phyloP scores from a whole-genome alignment of 2,329 filamentous ascomycete genomes.

The Monosporascus ibericus region DNA sequence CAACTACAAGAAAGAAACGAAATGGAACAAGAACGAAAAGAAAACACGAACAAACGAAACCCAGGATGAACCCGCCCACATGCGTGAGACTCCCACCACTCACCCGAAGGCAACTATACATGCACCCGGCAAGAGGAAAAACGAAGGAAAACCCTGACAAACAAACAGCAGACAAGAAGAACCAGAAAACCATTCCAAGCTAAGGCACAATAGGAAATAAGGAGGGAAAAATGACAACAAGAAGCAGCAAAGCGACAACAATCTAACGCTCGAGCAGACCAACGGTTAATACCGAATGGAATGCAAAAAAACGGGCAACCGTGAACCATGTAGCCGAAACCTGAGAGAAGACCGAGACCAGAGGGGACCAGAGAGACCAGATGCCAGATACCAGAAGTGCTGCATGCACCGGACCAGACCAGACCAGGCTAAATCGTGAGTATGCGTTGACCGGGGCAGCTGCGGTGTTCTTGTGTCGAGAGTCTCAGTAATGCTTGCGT shows the following conservation, averaged over 20 bases:
- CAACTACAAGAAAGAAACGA: not conserved
- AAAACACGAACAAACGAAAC: not conserved
- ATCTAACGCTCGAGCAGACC: too few relatives aligned
- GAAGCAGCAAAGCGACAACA: too few relatives aligned
- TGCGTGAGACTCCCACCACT: conserved; percentile 4
- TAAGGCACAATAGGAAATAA: not conserved
- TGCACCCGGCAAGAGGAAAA: not conserved
- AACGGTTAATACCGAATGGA: too few relatives aligned
- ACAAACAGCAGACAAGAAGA: not conserved
- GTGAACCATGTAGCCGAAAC: not conserved
- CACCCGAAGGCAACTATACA: not conserved
- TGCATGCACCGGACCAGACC: not conserved
- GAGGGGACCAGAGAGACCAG: not conserved
- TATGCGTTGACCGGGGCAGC: not conserved
- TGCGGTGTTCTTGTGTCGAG: too few relatives aligned
- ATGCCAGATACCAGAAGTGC: not conserved
- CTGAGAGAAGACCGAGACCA: not conserved
- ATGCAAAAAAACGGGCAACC: not conserved
- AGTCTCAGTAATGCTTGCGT: too few relatives aligned
- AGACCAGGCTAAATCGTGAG: not conserved
- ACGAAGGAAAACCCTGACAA: not conserved
- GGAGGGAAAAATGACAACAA: too few relatives aligned
- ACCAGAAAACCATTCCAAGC: not conserved
- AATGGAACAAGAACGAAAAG: too few relatives aligned
- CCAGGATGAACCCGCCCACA: conserved; percentile 2